Evolutionary conservation across 768 basidiomycete species (phyloP).

Genomic region (Gloeophyllum trabeum): DNA sequence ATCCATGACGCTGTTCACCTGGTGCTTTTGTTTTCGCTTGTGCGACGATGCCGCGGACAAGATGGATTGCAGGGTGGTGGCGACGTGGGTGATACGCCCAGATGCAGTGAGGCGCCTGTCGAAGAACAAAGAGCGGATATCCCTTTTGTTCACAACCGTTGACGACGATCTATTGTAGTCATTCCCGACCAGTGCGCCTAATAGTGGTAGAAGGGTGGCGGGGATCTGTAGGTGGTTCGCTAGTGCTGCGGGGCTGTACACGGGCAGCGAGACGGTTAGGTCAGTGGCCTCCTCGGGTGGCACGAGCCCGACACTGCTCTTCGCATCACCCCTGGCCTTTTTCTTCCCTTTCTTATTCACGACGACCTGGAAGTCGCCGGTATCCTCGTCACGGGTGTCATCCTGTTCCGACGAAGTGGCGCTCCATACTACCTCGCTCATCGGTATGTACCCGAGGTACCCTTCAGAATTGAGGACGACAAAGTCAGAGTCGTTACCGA

Average conservation of each 20-base stretch:
- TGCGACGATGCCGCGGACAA: constrained; percentile 31
- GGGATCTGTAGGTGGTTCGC: constrained; percentile 61
- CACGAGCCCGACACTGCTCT: constrained; percentile 25
- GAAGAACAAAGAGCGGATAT: constrained; percentile 57
- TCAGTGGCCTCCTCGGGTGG: constrained; percentile 39
- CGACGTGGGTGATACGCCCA: constrained; percentile 60
- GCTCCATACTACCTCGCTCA: constrained; percentile 68
- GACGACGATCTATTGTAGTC: constrained; percentile 24
- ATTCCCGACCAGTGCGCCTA: constrained; percentile 73
- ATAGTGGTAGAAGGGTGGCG: constrained; percentile 58
- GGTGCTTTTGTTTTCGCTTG: constrained; percentile 39
- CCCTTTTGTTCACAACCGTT: constrained; percentile 30
- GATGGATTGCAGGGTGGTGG: constrained; percentile 42
- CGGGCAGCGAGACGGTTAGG: constrained; percentile 39
- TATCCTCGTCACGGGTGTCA: constrained; percentile 20
- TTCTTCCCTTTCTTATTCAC: constrained; percentile 40
- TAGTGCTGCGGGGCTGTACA: constrained; percentile 50
- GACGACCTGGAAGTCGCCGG: constrained; percentile 51
- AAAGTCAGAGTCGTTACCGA: constrained; percentile 77
- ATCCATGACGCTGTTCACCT: constrained; percentile 63
- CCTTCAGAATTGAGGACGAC: constrained; percentile 66
- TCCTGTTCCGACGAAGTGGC: constrained; percentile 17
- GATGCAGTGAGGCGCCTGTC: constrained; percentile 40
- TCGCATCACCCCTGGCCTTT: constrained; percentile 15
- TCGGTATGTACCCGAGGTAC: constrained; percentile 67